Evolutionary conservation across 345 rosid genomes (phyloP).

Genomic region (Heritiera fomes): DNA sequence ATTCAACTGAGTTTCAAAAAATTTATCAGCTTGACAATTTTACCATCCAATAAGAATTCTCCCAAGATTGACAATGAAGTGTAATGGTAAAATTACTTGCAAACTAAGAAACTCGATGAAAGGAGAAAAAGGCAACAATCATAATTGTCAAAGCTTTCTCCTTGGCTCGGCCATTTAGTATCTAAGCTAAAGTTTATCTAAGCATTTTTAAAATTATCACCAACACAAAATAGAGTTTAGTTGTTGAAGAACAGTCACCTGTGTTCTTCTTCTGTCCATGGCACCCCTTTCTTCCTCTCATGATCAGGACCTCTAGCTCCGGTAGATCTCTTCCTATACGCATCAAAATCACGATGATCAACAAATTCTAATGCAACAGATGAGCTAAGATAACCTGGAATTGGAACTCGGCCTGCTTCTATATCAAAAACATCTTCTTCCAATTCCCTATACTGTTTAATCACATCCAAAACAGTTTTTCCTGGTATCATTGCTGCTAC

Average conservation of each 20-base stretch:
- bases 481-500: slow-evolving; percentile 63
- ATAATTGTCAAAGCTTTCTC: too few species aligned
- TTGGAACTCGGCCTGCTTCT: slow-evolving; percentile 67
- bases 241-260: slow-evolving; percentile 47
- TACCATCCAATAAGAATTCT: not conserved
- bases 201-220: not conserved
- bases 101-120: too few species aligned
- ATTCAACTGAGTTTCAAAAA: not conserved
- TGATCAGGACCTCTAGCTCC: slow-evolving; percentile 56
- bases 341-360: slow-evolving; percentile 37
- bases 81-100: not conserved
- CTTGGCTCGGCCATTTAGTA: not conserved
- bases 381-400: slow-evolving; percentile 62
- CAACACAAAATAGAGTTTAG: not conserved
- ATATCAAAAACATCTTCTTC: slow-evolving; percentile 59
- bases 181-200: not conserved
- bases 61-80: not conserved
- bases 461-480: slow-evolving; percentile 54
- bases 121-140: too few species aligned
- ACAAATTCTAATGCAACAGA: slow-evolving; percentile 43
- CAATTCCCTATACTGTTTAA: slow-evolving; percentile 55
- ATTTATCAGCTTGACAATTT: not conserved
- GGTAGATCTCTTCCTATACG: slow-evolving; percentile 50
- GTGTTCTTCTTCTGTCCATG: slow-evolving; percentile 99
- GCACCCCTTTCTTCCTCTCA: slow-evolving; percentile 90